Percentiles rank a stretch among this genome's conserved stretches.
Evolutionary conservation across 2,329 filamentous ascomycete genomes (phyloP).

Genomic region (Plectosphaerella plurivora): DNA sequence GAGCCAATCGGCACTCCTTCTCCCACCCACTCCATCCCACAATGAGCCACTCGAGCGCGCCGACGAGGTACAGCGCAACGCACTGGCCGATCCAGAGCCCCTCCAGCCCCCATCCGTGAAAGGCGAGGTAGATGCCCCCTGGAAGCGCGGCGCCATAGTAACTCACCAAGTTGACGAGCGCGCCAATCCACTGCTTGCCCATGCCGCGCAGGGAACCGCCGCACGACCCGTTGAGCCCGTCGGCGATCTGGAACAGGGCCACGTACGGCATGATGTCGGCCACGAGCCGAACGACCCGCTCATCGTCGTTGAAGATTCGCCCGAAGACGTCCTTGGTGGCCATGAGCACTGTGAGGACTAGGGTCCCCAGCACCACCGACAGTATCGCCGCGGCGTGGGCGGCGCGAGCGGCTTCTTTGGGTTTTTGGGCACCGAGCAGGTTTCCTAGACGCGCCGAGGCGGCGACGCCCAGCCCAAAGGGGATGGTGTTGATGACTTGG

Average conservation of each 20-base stretch:
- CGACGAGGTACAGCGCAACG: constrained; percentile 75
- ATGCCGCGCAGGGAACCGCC: constrained; percentile 78
- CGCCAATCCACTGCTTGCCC: constrained; percentile 82
- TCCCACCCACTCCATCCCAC: constrained; percentile 77
- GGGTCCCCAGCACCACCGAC: constrained; percentile 61
- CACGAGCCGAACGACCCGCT: constrained; percentile 66
- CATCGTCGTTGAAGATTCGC: constrained; percentile 76
- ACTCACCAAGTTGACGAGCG: constrained; percentile 73
- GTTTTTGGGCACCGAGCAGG: constrained; percentile 64
- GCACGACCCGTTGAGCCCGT: constrained; percentile 81
- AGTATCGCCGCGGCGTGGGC: constrained; percentile 73
- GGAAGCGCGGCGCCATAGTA: constrained; percentile 83
- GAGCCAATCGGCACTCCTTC: constrained; percentile 64
- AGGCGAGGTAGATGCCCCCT: constrained; percentile 78
- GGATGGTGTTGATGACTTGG: constrained; percentile 79
- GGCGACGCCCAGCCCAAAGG: constrained; percentile 81
- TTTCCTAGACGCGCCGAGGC: constrained; percentile 76
- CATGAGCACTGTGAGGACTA: constrained; percentile 67
- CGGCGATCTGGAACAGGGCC: constrained; percentile 84
- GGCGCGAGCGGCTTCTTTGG: constrained; percentile 62
- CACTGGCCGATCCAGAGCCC: constrained; percentile 84
- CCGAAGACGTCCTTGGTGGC: constrained; percentile 69
- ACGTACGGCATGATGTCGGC: constrained; percentile 79
- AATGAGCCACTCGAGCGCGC: constrained; percentile 72
- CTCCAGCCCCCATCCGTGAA: constrained; percentile 76